A percentile compares a stretch with the other conserved stretches of the same genome.
Conservation (phyloP, 306 rosid species). For the Prunus salicina region DNA sequence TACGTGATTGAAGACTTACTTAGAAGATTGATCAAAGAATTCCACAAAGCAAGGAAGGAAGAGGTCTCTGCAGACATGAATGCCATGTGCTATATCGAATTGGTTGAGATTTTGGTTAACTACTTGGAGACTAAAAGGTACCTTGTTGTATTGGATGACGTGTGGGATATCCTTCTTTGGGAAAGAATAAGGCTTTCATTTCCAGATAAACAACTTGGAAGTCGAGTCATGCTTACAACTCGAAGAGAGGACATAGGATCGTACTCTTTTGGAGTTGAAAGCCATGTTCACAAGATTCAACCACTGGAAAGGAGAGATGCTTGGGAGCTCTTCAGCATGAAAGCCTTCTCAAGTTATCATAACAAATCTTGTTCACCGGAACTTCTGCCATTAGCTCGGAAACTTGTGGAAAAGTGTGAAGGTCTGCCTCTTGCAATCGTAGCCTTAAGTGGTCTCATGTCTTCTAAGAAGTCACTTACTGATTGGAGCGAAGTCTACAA, state of each 20-base stretch:
- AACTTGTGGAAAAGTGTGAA: slow-evolving; percentile 10
- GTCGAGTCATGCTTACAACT: slow-evolving; percentile 25
- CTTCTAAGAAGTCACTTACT: slow-evolving; percentile 6
- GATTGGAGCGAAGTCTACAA: slow-evolving; percentile 19
- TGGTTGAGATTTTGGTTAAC: neutral
- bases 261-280: slow-evolving; percentile 8
- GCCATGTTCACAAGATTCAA: neutral
- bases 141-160: neutral
- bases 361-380: neutral
- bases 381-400: neutral
- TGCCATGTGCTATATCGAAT: no score
- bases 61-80: no score
- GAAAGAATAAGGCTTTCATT: neutral
- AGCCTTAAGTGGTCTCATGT: slow-evolving; percentile 21
- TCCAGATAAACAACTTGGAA: slow-evolving; percentile 7
- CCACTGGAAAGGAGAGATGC: neutral
- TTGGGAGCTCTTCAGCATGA: slow-evolving; percentile 20
- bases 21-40: slow-evolving; percentile 20
- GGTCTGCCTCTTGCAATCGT: slow-evolving; percentile 24
- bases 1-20: slow-evolving; percentile 19
- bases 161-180: slow-evolving; percentile 11
- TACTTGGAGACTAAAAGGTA: slow-evolving; percentile 16
- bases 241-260: slow-evolving; percentile 12
- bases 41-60: neutral
- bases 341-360: slow-evolving; percentile 12